Conservation (phyloP, 1,139 yeast genomes). For the Sugiyamaella xylanicola region DNA sequence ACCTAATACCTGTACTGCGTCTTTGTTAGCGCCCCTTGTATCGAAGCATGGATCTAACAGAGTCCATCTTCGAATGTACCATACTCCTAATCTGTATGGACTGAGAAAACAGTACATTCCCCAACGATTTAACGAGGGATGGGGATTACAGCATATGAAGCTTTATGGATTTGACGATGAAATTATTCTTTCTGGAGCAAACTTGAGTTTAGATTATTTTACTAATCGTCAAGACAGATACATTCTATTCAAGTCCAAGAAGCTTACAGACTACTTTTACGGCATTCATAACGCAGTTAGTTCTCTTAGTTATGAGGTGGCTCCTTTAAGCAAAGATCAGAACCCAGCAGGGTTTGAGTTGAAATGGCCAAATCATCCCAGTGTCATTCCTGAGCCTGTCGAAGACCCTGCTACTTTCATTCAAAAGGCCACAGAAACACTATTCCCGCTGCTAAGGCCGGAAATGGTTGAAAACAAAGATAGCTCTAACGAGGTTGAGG, state of each 20-base stretch:
- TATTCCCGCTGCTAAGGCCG: constrained; percentile 56
- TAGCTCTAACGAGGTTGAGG: constrained; percentile 23
- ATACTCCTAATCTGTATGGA: constrained; percentile 84
- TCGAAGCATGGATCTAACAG: constrained; percentile 65
- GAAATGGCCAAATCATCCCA: constrained; percentile 70
- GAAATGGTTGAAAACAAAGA: background rate
- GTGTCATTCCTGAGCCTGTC: constrained; percentile 72
- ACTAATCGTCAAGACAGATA: constrained; percentile 96
- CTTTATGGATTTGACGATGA: constrained; percentile 93
- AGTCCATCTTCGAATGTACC: constrained; percentile 81
- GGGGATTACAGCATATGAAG: constrained; percentile 97
- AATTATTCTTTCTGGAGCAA: constrained; percentile 87
- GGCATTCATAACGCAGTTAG: constrained; percentile 67
- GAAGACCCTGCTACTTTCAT: constrained; percentile 59
- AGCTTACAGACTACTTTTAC: constrained; percentile 71
- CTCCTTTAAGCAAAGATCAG: constrained; percentile 33
- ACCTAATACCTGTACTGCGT: constrained; percentile 76
- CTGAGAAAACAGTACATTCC: constrained; percentile 68
- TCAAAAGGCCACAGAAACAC: constrained; percentile 56
- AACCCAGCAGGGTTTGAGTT: constrained; percentile 52
- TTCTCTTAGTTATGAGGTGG: constrained; percentile 68
- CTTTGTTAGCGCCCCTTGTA: constrained; percentile 67
- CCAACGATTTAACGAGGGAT: constrained; percentile 82
- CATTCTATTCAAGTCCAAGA: constrained; percentile 61
- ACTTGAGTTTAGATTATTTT: constrained; percentile 85